These are phyloP conservation scores for Coniochaeta sp. DNA, from an alignment of 2,329 filamentous ascomycete genomes.

Conservation along the genomic window DNA sequence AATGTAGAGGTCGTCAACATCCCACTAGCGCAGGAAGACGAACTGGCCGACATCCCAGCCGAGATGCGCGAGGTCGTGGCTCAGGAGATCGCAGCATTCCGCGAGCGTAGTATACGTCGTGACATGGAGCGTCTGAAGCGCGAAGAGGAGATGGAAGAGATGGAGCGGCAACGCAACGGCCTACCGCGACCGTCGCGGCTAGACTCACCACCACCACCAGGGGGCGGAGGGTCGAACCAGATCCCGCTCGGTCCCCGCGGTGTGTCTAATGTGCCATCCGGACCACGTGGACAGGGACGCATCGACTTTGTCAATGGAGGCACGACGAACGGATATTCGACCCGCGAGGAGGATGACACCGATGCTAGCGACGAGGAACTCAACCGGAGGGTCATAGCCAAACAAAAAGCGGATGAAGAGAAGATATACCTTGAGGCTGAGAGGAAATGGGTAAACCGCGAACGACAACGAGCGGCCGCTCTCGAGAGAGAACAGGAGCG, in stretches of 20 bases:
- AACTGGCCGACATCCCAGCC: constrained; percentile 87
- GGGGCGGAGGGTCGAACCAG: constrained; percentile 55
- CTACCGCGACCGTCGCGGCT: constrained; percentile 56
- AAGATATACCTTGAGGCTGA: constrained; percentile 80
- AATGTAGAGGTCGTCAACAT: constrained; percentile 85
- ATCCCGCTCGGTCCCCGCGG: constrained; percentile 69
- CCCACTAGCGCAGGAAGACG: constrained; percentile 79
- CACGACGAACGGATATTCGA: constrained; percentile 51
- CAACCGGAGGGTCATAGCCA: constrained; percentile 61
- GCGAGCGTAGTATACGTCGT: constrained; percentile 80
- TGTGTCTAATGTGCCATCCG: constrained; percentile 67
- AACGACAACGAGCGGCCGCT: constrained; percentile 75
- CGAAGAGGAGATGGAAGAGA: constrained; percentile 88
- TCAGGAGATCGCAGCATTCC: constrained; percentile 87
- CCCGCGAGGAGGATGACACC: constrained; percentile 76
- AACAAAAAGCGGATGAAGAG: constrained; percentile 68
- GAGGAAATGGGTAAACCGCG: constrained; percentile 83
- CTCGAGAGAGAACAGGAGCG: constrained; percentile 77
- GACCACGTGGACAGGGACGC: constrained; percentile 48
- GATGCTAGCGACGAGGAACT: constrained; percentile 84
- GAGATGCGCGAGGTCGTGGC: constrained; percentile 96
- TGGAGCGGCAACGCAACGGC: constrained; percentile 69
- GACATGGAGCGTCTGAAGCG: constrained; percentile 80
- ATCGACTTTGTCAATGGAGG: constrained; percentile 78
- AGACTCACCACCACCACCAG: constrained; percentile 58